A percentile compares a stretch with the other conserved stretches of the same genome.
These are phyloP conservation scores for Lizonia empirigonia DNA, from an alignment of 2,329 filamentous ascomycete genomes.

Conservation along the genomic window DNA sequence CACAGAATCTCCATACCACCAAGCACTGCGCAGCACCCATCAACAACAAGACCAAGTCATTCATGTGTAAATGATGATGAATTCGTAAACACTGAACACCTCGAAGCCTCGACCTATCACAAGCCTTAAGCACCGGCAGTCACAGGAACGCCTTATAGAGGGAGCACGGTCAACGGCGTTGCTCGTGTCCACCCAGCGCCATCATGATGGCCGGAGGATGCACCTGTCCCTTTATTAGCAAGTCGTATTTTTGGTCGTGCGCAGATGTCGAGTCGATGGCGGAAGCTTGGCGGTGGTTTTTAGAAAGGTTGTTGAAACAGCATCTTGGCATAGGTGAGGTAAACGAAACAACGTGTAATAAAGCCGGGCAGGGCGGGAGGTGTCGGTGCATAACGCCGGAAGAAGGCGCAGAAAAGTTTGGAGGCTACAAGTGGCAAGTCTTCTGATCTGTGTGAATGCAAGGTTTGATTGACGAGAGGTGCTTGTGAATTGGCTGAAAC, in stretches of 20 bases:
- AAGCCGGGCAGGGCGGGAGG: background rate
- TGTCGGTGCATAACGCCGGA: background rate
- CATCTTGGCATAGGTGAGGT: background rate
- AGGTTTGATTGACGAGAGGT: no score
- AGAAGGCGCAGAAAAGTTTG: background rate
- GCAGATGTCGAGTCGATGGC: background rate
- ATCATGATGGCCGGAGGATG: background rate
- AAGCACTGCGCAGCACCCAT: no score
- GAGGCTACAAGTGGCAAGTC: no score
- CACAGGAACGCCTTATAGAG: background rate
- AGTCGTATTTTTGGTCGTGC: background rate
- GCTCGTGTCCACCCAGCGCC: background rate
- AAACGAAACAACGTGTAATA: conserved; percentile 2
- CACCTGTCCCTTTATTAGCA: background rate
- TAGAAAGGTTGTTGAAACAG: conserved; percentile 7
- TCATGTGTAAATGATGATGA: no score
- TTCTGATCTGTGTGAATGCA: no score
- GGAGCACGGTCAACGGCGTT: background rate
- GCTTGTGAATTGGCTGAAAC: background rate
- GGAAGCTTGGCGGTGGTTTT: conserved; percentile 4
- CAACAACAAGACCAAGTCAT: no score
- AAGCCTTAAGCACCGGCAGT: no score
- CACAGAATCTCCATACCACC: no score
- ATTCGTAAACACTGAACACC: no score
- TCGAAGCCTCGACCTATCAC: no score